phyloP scores from a whole-genome alignment of 2,329 filamentous ascomycete genomes.

The Ramichloridium luteum region DNA sequence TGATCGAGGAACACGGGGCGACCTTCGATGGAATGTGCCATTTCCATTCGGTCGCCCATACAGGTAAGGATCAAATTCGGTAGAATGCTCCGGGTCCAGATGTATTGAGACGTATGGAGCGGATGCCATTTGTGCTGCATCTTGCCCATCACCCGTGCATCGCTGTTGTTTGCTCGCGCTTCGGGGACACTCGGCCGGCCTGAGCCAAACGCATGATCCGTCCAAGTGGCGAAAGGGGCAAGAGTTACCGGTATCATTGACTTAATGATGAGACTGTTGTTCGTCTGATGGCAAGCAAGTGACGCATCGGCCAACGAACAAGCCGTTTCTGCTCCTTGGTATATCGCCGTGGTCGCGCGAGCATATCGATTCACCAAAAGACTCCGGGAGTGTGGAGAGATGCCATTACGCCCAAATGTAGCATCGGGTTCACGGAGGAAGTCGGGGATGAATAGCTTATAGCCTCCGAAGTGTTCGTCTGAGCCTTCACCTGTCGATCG shows the following conservation, averaged over 20 bases:
- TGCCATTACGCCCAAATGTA: constrained; percentile 12
- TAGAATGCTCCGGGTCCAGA: constrained; percentile 27
- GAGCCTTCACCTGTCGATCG: constrained; percentile 26
- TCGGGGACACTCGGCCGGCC: constrained; percentile 20
- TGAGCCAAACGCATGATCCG: constrained; percentile 13
- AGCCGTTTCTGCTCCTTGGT: constrained; percentile 2
- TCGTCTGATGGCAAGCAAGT: constrained; percentile 7
- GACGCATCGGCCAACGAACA: background rate
- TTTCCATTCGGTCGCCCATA: constrained; percentile 35
- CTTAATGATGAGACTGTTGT: background rate
- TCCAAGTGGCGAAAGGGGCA: constrained; percentile 19
- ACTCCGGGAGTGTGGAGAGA: constrained; percentile 16
- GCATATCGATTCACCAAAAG: constrained; percentile 12
- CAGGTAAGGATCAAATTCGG: constrained; percentile 31
- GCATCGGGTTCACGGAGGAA: constrained; percentile 39
- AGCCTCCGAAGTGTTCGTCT: constrained; percentile 45
- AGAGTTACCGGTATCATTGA: background rate
- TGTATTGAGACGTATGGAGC: constrained; percentile 28
- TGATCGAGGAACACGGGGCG: constrained; percentile 33
- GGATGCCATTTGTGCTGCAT: constrained; percentile 30
- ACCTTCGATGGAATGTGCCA: constrained; percentile 32
- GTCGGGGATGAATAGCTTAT: constrained; percentile 35
- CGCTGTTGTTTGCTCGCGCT: constrained; percentile 24
- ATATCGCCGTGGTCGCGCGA: constrained; percentile 14
- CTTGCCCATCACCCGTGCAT: constrained; percentile 20